Base-by-base conservation (phyloP, 1,284 basidiomycete species). In the Austropuccinia psidii region DNA sequence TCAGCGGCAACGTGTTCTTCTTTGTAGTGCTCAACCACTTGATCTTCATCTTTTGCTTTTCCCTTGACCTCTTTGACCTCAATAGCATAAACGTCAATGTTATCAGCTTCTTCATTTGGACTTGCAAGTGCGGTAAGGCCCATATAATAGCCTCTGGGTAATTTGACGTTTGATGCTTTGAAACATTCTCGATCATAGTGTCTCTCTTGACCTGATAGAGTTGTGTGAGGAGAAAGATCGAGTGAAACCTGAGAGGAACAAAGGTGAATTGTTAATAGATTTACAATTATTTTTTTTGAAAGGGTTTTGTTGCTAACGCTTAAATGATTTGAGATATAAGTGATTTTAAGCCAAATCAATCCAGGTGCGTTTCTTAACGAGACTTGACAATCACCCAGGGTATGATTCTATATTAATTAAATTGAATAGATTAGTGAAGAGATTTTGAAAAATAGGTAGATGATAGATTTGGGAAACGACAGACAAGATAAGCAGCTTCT, bases 171-270 rank as follows among this genome's bases (percentile, higher is more conserved):
- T 13, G 75, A 54, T 27, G 79, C 75, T 13, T 66, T 75, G 72
- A 80, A 78, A 75, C 79, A 80, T 74, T 79, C 77, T 75, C 79
- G 78, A 11, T 73, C 66, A 62, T 79, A 80, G 60, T 79, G 75
- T 8, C 79, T 74, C 5, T 77, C 77, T 2, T 76, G 75, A 17
- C 77, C 77, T 19, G 77, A 60, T 5, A 80, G 76, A 0, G 79
- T 78, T 21, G 78, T 79, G 62, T 80, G 79, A 19, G 79, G 78
- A 24, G 76, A 65, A 43, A 80, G 55, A 66, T 80, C 79, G 29
- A 80, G 75, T 49, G 79, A 77, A 52, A 79, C 77, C 77, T 79
- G n/a, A 75, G 35, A 58, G 45, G 35, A 33, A 50, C 15, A 35
- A 8, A 31, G 21, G 41, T 15, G 15, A 31, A 11, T n/a, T 8